Percentiles rank a stretch among this genome's conserved stretches.
Conservation (phyloP, 1,139 yeast species). For the Candida anutae region DNA sequence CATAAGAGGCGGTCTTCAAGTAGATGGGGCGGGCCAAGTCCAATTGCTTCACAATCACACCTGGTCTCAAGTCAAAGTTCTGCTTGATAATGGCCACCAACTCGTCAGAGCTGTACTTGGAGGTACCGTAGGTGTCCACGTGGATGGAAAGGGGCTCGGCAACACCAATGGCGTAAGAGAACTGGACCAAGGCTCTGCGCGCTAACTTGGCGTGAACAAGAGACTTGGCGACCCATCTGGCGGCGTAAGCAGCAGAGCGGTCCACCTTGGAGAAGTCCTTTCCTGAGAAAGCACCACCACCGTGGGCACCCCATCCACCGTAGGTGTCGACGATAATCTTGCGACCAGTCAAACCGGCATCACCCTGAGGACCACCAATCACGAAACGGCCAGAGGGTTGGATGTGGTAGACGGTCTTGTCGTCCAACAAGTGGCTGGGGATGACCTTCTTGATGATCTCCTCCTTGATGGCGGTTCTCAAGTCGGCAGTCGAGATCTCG, state of each 20-base stretch:
- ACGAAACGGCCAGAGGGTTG: conserved; percentile 99
- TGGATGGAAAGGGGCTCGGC: conserved; percentile 98
- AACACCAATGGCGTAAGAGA: conserved; percentile 99
- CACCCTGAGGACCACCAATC: conserved; percentile 99
- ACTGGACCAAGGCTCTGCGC: conserved; percentile 95
- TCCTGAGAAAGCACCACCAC: conserved; percentile 99
- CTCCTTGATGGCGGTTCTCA: conserved; percentile 68
- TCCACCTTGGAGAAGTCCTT: conserved; percentile 99
- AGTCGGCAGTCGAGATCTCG: conserved; percentile 84
- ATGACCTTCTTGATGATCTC: conserved; percentile 88
- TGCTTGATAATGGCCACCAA: conserved; percentile 83
- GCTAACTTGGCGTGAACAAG: conserved; percentile 91
- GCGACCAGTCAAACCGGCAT: conserved; percentile 99
- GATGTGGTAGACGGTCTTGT: conserved; percentile 92
- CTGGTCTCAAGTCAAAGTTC: conserved; percentile 99
- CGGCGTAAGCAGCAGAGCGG: conserved; percentile 99
- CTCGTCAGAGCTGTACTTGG: conserved; percentile 80
- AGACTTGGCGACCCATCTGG: conserved; percentile 99
- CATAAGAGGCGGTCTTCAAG: conserved; percentile 97
- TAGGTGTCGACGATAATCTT: conserved; percentile 98
- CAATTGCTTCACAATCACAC: conserved; percentile 94
- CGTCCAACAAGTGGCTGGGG: conserved; percentile 86
- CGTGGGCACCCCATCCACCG: conserved; percentile 99
- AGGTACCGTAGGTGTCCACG: conserved; percentile 97
- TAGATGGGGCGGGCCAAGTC: conserved; percentile 98